A percentile compares a stretch with the other conserved stretches of the same genome.
phyloP scores from a whole-genome alignment of 2,329 filamentous ascomycete genomes.

The Diaporthe caulivora region DNA sequence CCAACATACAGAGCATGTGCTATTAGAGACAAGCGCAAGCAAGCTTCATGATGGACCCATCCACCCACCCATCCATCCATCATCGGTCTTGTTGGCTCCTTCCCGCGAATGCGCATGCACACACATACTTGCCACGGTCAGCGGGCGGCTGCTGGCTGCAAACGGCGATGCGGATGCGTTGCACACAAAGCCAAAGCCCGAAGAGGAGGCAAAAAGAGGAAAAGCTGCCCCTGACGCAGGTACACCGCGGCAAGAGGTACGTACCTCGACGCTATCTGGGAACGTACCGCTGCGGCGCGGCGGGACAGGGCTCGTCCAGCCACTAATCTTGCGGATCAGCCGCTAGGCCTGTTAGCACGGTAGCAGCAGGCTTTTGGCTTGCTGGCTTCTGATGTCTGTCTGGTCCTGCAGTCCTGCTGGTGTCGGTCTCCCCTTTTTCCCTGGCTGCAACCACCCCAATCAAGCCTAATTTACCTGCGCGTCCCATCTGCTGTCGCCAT shows the following conservation, averaged over 20 bases:
- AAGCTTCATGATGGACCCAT: conserved; percentile 5
- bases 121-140: neutral
- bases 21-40: neutral
- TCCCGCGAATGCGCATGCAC: conserved; percentile 11
- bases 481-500: conserved; percentile 16
- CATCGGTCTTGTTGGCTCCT: conserved; percentile 1
- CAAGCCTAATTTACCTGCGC: neutral
- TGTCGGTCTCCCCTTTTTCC: conserved; percentile 15
- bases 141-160: conserved; percentile 26
- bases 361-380: conserved; percentile 29
- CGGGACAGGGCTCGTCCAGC: conserved; percentile 3
- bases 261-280: neutral
- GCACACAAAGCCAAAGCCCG: conserved; percentile 6
- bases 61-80: neutral
- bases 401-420: neutral
- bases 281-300: conserved; percentile 7
- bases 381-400: conserved; percentile 27
- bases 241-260: conserved; percentile 20
- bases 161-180: conserved; percentile 5
- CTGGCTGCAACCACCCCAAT: conserved; percentile 29
- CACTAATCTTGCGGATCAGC: conserved; percentile 32
- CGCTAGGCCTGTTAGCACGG: conserved; percentile 21
- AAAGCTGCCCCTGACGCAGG: conserved; percentile 20
- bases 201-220: neutral
- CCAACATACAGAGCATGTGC: neutral